Evolutionary conservation across 257 asterid genomes (phyloP).

Genomic region (Solanum piurae): DNA sequence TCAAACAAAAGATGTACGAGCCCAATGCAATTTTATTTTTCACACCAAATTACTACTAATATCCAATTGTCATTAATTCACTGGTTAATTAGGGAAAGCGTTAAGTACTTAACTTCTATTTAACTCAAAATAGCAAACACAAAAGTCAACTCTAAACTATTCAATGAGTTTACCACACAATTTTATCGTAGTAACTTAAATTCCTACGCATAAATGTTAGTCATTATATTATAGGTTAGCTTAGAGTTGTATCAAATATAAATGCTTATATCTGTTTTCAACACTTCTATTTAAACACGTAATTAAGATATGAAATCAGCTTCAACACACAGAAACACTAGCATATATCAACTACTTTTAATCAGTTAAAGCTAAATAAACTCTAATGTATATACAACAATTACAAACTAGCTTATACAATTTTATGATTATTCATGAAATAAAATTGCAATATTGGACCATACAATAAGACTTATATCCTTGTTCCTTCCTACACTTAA

Average conservation of each 20-base stretch:
- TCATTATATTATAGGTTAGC: not conserved
- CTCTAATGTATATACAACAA: not conserved
- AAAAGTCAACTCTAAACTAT: not conserved
- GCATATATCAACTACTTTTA: not conserved
- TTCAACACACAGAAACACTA: not conserved
- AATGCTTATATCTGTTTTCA: not conserved
- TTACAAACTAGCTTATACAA: not conserved
- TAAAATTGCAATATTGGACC: not conserved
- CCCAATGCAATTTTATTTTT: not conserved
- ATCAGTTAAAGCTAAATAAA: not conserved
- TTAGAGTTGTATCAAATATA: not conserved
- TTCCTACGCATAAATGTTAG: not conserved
- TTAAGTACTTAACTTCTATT: not conserved
- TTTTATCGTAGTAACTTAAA: not conserved
- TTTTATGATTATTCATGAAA: not conserved
- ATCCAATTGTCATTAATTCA: not conserved
- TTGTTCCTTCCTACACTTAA: not conserved
- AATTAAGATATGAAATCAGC: not conserved
- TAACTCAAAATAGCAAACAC: not conserved
- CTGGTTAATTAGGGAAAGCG: not conserved
- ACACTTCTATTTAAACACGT: not conserved
- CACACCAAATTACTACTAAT: not conserved
- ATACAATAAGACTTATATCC: not conserved
- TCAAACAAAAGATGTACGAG: not conserved
- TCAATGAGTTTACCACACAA: not conserved